phyloP scores from a whole-genome alignment of 148 eudicot genomes.

The Chenopodium album region DNA sequence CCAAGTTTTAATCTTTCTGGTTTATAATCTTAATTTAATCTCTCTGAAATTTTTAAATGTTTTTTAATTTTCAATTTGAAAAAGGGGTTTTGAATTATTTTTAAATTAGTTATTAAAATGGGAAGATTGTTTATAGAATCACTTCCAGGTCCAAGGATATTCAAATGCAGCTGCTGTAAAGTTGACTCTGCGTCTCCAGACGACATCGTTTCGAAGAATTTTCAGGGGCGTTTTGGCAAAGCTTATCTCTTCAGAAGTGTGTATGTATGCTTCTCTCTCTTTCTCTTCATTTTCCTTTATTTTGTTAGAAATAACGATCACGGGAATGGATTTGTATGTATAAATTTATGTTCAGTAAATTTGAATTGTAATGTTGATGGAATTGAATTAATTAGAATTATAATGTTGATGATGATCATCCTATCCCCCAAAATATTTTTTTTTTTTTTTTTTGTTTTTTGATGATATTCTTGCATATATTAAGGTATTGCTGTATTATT shows the following conservation, averaged over 20 bases:
- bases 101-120: slow-evolving; percentile 1
- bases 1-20: neutral
- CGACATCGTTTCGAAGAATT: slow-evolving; percentile 24
- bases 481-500: neutral
- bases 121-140: slow-evolving; percentile 28
- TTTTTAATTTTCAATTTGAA: too few species aligned
- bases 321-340: too few species aligned
- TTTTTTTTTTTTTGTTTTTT: too few species aligned
- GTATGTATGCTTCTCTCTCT: slow-evolving; percentile 15
- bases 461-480: neutral
- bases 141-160: slow-evolving; percentile 16
- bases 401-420: neutral
- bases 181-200: slow-evolving; percentile 27
- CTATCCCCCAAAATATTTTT: too few species aligned
- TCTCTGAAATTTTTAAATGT: too few species aligned
- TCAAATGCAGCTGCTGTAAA: slow-evolving; percentile 32
- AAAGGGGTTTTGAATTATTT: neutral
- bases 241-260: slow-evolving; percentile 28
- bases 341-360: too few species aligned
- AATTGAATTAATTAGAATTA: neutral
- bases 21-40: too few species aligned
- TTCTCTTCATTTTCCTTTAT: neutral
- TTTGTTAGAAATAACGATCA: neutral
- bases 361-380: neutral
- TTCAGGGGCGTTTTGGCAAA: slow-evolving; percentile 25